Evolutionary conservation across 176 grass and related monocot genomes (phyloP).

Genomic region (Rhynchospora tenuis): DNA sequence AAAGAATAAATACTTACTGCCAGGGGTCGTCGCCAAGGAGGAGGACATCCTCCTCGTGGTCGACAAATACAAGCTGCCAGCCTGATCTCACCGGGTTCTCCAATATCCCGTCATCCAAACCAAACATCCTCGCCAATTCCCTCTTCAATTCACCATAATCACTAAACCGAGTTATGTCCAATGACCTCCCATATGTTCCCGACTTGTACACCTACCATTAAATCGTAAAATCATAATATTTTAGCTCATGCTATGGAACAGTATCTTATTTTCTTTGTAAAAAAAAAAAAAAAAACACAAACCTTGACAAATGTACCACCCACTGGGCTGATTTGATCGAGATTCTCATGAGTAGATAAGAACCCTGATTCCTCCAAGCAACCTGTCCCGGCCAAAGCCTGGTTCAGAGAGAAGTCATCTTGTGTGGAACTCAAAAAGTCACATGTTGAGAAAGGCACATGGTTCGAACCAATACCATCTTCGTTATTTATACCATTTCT

Average conservation of each 20-base stretch:
- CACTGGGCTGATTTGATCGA: constrained; percentile 49
- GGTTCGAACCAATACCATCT: constrained; percentile 47
- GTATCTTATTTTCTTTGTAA: neutral
- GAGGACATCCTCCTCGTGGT: constrained; percentile 88
- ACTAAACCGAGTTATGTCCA: constrained; percentile 87
- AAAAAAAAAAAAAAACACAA: neutral
- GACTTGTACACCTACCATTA: constrained; percentile 82
- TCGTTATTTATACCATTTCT: constrained; percentile 24
- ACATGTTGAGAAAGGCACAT: constrained; percentile 60
- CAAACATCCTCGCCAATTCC: constrained; percentile 83
- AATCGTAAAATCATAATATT: constrained; percentile 14
- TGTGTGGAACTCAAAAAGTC: constrained; percentile 75
- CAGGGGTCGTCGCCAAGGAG: constrained; percentile 92
- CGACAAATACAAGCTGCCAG: constrained; percentile 99
- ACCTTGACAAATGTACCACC: constrained; percentile 88
- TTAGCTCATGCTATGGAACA: neutral
- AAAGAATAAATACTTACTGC: constrained; percentile 56
- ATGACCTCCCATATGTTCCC: constrained; percentile 76
- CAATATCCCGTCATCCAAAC: constrained; percentile 74
- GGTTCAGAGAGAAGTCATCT: constrained; percentile 66
- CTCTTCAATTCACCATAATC: constrained; percentile 77
- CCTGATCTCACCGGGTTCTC: constrained; percentile 99
- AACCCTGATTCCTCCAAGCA: constrained; percentile 67
- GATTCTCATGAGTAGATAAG: constrained; percentile 47
- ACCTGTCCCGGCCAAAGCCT: constrained; percentile 45